These are phyloP conservation scores for Neofusicoccum cordaticola DNA, from an alignment of 2,329 filamentous ascomycete genomes.

Conservation along the genomic window DNA sequence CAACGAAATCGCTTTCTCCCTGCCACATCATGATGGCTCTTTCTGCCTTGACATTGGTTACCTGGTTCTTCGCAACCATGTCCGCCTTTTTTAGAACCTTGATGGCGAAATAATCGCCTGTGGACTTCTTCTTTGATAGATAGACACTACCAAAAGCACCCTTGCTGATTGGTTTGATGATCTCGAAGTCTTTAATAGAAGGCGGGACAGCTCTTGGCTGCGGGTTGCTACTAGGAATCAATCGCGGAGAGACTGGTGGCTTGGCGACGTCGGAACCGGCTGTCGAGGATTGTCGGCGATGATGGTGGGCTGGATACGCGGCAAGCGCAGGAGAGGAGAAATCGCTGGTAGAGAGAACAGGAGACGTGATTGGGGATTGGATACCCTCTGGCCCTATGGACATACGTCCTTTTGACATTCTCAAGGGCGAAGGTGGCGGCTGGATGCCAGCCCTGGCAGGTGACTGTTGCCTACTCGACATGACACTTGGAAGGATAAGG, in stretches of 20 bases:
- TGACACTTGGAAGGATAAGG: constrained; percentile 74
- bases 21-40: constrained; percentile 99
- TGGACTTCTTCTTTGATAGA: constrained; percentile 96
- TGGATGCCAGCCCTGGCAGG: constrained; percentile 71
- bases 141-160: constrained; percentile 98
- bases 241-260: constrained; percentile 76
- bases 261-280: constrained; percentile 67
- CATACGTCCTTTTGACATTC: constrained; percentile 77
- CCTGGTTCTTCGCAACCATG: constrained; percentile 99
- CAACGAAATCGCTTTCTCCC: constrained; percentile 97
- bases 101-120: constrained; percentile 97
- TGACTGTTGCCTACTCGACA: constrained; percentile 83
- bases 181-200: constrained; percentile 98
- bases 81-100: constrained; percentile 99
- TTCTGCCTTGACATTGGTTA: constrained; percentile 98
- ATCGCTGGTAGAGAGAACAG: constrained; percentile 78
- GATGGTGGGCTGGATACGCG: constrained; percentile 56
- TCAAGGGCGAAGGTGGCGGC: constrained; percentile 75
- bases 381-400: constrained; percentile 62
- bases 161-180: constrained; percentile 99
- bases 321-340: constrained; percentile 71
- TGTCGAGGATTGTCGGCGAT: constrained; percentile 87
- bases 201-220: constrained; percentile 86
- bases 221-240: constrained; percentile 73
- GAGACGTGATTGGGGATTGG: constrained; percentile 84